Base-by-base conservation (phyloP, 768 basidiomycete genomes). In the Symmetrospora coprosmae region DNA sequence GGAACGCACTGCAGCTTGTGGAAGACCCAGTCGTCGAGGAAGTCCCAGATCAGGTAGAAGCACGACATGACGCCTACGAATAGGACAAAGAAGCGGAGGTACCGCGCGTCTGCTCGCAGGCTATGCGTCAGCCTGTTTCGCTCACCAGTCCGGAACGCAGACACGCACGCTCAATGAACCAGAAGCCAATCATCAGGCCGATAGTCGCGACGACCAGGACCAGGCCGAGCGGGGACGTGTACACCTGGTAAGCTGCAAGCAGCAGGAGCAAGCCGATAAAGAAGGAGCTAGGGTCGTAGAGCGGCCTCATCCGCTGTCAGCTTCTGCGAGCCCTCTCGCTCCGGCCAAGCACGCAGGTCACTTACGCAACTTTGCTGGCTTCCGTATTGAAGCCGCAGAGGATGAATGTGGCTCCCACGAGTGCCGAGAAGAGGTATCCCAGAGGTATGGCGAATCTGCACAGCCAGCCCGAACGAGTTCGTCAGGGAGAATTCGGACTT, bases 361-460 rank as follows among this genome's bases (percentile, higher is more conserved):
- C 59, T 49, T 19, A 40, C 52, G 59, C 59, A 4, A 60, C 37
- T 31, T 60, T 60, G 50, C 59, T 60, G 23, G 59, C 59, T n/a
- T 55, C 19, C 27, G 59, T 60, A 49, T 60, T 60, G 49, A 60
- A 60, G n/a, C 59, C 59, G 27, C 59, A 60, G 8, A 60, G 25
- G 17, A 51, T 41, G 28, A 60, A 38, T 13, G 19, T 28, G 6
- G 48, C 34, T 27, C 59, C 59, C 4, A 60, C 37, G 25, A 60
- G 21, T 2, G 50, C 50, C 16, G 28, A 55, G 17, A 21, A 30
- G 4, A 51, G n/a, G 17, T 41, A 41, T 35, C 35, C 59, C 9
- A 51, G 16, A 8, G 39, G 46, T 25, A 51, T 50, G 6, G 49
- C 59, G n/a, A n/a, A n/a, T n/a, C n/a, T n/a, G n/a, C n/a, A n/a